These are phyloP conservation scores for Entomortierella lignicola DNA, from an alignment of 192 early-diverging fungal genomes.

Conservation along the genomic window DNA sequence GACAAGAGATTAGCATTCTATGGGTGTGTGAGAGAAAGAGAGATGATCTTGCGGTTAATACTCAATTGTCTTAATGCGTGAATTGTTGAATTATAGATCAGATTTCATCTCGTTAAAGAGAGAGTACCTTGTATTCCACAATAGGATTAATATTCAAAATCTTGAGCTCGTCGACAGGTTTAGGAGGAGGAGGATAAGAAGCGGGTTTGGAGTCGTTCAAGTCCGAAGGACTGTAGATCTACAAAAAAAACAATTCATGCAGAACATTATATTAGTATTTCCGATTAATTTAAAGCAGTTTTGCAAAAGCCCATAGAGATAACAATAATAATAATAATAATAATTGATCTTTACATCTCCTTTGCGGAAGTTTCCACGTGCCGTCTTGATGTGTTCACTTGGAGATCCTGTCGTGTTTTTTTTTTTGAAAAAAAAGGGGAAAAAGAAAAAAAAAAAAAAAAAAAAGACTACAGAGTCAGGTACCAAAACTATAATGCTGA, in stretches of 20 bases:
- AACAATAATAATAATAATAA: not conserved
- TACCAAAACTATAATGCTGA: not conserved
- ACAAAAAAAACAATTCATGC: conserved; percentile 1
- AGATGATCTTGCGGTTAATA: not conserved
- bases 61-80: too few relatives aligned
- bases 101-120: too few relatives aligned
- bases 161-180: conserved; percentile 53
- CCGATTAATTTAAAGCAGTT: too few relatives aligned
- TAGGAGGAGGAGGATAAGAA: conserved; percentile 21
- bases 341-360: conserved; percentile 37
- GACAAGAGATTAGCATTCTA: conserved; percentile 65
- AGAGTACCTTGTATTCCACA: conserved; percentile 45
- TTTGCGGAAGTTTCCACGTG: conserved; percentile 43
- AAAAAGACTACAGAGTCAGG: not conserved
- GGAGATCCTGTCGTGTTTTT: conserved; percentile 10
- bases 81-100: too few relatives aligned
- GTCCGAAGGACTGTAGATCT: conserved; percentile 50
- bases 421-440: too few relatives aligned
- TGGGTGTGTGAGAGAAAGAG: not conserved
- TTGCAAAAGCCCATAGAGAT: not conserved
- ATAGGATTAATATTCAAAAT: conserved; percentile 50
- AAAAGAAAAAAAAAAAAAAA: too few relatives aligned
- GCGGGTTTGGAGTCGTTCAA: conserved; percentile 27
- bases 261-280: not conserved
- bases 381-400: conserved; percentile 25